Conservation (phyloP, 1,284 basidiomycete genomes). For the Cystobasidium sp. region DNA sequence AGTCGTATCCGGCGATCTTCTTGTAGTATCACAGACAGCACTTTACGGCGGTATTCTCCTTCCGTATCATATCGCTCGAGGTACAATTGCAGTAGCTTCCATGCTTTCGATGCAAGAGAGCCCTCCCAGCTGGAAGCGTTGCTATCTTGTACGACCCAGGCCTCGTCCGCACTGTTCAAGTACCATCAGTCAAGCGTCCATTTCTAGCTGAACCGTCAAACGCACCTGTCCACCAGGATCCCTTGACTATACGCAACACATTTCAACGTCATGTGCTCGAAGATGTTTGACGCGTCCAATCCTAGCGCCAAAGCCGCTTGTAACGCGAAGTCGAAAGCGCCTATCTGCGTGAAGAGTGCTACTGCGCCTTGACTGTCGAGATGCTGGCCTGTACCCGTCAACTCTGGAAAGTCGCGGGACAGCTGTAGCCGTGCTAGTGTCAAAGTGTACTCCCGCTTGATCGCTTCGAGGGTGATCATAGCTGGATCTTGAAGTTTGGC, state of each 20-base stretch:
- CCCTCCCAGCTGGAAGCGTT: constrained; percentile 78
- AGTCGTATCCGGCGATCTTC: constrained; percentile 67
- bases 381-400: constrained; percentile 66
- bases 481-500: constrained; percentile 63
- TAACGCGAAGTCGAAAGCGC: constrained; percentile 80
- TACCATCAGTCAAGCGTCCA: constrained; percentile 49
- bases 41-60: constrained; percentile 71
- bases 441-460: constrained; percentile 81
- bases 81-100: constrained; percentile 82
- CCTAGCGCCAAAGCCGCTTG: constrained; percentile 73
- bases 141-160: constrained; percentile 81
- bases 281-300: constrained; percentile 85
- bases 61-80: constrained; percentile 74
- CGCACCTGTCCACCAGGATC: constrained; percentile 33
- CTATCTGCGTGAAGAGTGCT: constrained; percentile 76
- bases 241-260: constrained; percentile 68
- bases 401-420: constrained; percentile 65
- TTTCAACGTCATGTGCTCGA: constrained; percentile 74
- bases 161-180: constrained; percentile 61
- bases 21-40: constrained; percentile 75
- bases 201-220: constrained; percentile 63
- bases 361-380: constrained; percentile 75
- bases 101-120: constrained; percentile 75
- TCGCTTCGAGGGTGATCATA: constrained; percentile 77
- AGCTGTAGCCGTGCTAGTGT: constrained; percentile 79